Evolutionary conservation across 2,329 filamentous ascomycete genomes (phyloP).

Genomic region (Sordariomycetes sp.): DNA sequence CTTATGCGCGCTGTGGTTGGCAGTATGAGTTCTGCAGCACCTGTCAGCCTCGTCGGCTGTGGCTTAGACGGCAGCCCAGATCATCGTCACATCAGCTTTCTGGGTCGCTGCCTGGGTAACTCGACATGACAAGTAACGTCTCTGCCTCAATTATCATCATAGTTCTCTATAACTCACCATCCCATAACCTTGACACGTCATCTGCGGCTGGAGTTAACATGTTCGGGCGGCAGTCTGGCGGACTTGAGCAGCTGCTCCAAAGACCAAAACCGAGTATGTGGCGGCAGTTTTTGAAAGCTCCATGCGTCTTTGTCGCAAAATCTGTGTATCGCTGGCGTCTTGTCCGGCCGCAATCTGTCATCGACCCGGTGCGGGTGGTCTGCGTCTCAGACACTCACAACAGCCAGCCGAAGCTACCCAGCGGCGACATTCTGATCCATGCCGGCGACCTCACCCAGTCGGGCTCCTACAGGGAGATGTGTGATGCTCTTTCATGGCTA

Average conservation of each 20-base stretch:
- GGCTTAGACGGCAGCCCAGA: no score
- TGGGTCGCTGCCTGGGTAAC: no score
- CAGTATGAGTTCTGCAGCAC: no score
- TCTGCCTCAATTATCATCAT: no score
- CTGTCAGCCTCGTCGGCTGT: no score
- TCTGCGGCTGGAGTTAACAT: no score
- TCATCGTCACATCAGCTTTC: no score
- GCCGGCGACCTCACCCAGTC: slow-evolving; percentile 35
- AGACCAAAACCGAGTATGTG: neutral
- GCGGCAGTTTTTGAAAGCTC: neutral
- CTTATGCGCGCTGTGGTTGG: no score
- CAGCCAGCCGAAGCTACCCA: slow-evolving; percentile 23
- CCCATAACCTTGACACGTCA: no score
- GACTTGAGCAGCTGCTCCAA: neutral
- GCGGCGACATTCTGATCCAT: slow-evolving; percentile 36
- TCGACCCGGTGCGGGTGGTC: slow-evolving; percentile 17
- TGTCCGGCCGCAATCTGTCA: neutral
- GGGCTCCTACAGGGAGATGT: slow-evolving; percentile 29
- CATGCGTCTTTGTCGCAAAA: slow-evolving; percentile 3
- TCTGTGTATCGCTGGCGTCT: slow-evolving; percentile 1
- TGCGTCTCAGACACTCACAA: slow-evolving; percentile 39
- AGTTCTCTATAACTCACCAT: no score
- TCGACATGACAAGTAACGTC: no score
- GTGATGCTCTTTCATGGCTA: slow-evolving; percentile 28
- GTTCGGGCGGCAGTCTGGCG: no score